Base-by-base conservation (phyloP, 257 asterid genomes). In the Petrea volubilis region DNA sequence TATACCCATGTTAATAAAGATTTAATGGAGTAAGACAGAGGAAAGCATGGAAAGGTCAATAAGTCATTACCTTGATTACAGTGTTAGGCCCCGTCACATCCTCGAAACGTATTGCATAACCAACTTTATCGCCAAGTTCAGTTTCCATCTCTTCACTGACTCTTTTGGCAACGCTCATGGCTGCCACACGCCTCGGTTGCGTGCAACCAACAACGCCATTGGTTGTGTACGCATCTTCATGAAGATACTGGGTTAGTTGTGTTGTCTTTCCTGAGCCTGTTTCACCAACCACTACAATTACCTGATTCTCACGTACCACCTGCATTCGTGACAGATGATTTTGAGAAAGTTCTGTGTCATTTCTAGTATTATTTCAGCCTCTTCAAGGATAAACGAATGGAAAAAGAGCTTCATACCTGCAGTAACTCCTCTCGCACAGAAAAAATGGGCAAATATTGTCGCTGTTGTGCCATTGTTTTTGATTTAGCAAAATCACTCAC, bases 181-280 rank as follows among this genome's bases (percentile, higher is more conserved):
- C 99, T 9, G 98, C 99, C 40, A 94, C 98, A 83, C 98, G 98
- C 81, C 99, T 89, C 36, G 99, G 99, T 75, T 94, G 98, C 34
- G 99, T 94, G 86, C 99, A 94, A 64, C 97, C 99, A 75, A 92
- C 90, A 24, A 88, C 74, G 57, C 96, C 92, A 57, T 75, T 81
- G 57, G 36, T 69, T 60, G 98, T 92, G 73, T 92, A 95, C 44
- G 82, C 95, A 82, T 90, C 99, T 76, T 95, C 99, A 74, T 92
- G 88, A 53, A 95, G 87, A 82, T 92, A 95, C 99, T 95, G 99
- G 38, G 99, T 94, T 27, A 94, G 73, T 70, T 94, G 99, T 12
- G 97, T 91, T 20, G 99, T 94, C 91, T 94, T 94, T 68, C 99
- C 98, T 18, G 99, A 94, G 60, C 99, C 99, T 67, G 99, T 95